These are phyloP conservation scores for Mycena chlorophos DNA, from an alignment of 768 basidiomycete species.

Conservation along the genomic window DNA sequence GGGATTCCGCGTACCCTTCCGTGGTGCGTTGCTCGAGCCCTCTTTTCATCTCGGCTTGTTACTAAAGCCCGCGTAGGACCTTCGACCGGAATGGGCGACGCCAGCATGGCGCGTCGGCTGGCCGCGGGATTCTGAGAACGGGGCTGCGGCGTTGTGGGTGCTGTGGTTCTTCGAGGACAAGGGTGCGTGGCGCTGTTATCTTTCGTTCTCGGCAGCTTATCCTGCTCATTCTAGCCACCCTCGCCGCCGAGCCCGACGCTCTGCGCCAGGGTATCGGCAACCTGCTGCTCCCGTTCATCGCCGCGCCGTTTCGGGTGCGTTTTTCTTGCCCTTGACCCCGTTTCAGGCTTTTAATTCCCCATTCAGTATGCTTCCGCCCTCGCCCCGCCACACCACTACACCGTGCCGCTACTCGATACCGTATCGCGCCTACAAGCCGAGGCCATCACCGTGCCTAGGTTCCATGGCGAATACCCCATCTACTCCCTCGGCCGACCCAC, in stretches of 20 bases:
- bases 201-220: neutral
- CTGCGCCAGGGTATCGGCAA: conserved; percentile 6
- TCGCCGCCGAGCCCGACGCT: conserved; percentile 12
- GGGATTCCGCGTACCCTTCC: neutral
- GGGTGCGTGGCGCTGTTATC: neutral
- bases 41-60: too few species aligned
- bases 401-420: conserved; percentile 12
- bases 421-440: neutral
- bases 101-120: conserved; percentile 14
- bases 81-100: neutral
- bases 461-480: conserved; percentile 11
- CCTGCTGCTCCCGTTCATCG: conserved; percentile 13
- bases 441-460: conserved; percentile 11
- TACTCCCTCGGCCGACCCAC: conserved; percentile 1
- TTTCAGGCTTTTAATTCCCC: neutral
- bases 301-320: conserved; percentile 18
- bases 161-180: conserved; percentile 11
- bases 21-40: neutral
- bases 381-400: conserved; percentile 20
- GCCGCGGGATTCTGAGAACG: conserved; percentile 6
- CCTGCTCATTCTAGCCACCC: conserved; percentile 4
- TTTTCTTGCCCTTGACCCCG: neutral
- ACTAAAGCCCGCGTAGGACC: too few species aligned
- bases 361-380: conserved; percentile 15
- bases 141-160: conserved; percentile 14